Conservation (phyloP, 495 filamentous ascomycete species). For the Cetradonia linearis region DNA sequence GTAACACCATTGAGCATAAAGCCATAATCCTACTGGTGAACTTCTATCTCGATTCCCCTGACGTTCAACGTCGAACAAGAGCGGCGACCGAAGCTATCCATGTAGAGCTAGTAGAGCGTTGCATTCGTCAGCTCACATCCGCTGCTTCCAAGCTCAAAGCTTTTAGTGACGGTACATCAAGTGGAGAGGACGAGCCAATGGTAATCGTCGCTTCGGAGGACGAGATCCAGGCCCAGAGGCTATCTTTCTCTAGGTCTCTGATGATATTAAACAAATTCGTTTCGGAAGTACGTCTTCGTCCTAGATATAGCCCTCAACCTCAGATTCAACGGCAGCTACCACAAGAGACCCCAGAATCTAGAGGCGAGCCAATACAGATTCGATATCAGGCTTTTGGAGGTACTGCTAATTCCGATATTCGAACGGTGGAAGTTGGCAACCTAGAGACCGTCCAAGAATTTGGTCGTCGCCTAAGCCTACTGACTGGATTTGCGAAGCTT, state of each 20-base stretch:
- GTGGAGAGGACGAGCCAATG: constrained; percentile 42
- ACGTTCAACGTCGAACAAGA: constrained; percentile 34
- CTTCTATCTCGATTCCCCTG: constrained; percentile 55
- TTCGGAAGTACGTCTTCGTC: constrained; percentile 42
- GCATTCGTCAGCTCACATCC: constrained; percentile 60
- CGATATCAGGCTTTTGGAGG: constrained; percentile 66
- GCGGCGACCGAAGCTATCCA: constrained; percentile 59
- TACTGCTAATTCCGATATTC: constrained; percentile 43
- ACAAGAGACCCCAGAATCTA: constrained; percentile 30
- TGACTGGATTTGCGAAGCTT: constrained; percentile 64
- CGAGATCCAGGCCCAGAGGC: constrained; percentile 42
- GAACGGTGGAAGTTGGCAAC: constrained; percentile 50
- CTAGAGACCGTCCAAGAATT: constrained; percentile 62
- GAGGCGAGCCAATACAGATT: constrained; percentile 54
- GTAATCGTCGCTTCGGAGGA: constrained; percentile 35
- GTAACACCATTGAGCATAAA: constrained; percentile 55
- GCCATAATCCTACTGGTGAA: constrained; percentile 62
- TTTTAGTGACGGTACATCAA: constrained; percentile 33
- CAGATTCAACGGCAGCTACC: constrained; percentile 33
- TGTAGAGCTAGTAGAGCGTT: constrained; percentile 64
- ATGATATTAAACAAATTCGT: constrained; percentile 48
- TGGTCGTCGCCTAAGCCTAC: constrained; percentile 48
- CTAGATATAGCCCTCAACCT: constrained; percentile 42
- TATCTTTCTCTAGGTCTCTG: constrained; percentile 57
- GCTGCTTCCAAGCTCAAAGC: constrained; percentile 53